These are phyloP conservation scores for Wilhelminamyces savonicus DNA, from an alignment of 805 yeast species.

Conservation along the genomic window DNA sequence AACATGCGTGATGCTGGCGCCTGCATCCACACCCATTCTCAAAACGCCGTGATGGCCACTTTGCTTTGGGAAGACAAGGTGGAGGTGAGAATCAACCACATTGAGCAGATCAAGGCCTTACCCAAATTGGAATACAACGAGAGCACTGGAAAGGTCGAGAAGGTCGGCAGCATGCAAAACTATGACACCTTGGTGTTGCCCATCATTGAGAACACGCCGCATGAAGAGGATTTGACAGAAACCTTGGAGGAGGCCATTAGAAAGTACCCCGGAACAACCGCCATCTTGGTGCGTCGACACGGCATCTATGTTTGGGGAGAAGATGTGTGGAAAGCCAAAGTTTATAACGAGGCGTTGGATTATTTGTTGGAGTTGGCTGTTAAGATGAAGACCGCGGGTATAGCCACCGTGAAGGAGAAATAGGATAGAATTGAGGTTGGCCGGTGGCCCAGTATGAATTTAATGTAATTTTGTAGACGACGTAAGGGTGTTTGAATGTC, in stretches of 20 bases:
- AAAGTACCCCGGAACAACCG: constrained; percentile 73
- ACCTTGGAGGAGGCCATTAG: constrained; percentile 56
- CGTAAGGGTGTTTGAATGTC: too few relatives aligned
- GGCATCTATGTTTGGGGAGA: constrained; percentile 98
- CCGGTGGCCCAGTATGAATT: too few relatives aligned
- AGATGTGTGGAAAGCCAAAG: constrained; percentile 85
- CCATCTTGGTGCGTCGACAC: constrained; percentile 86
- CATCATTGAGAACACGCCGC: constrained; percentile 85
- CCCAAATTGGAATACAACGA: constrained; percentile 44
- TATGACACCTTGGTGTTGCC: constrained; percentile 78
- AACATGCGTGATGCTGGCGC: constrained; percentile 74
- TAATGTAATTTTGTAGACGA: too few relatives aligned
- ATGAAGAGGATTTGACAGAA: constrained; percentile 75
- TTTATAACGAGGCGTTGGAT: constrained; percentile 89
- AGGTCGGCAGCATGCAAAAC: constrained; percentile 63
- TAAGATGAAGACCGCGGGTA: constrained; percentile 68
- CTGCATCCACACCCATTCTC: constrained; percentile 92
- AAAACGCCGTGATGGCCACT: constrained; percentile 77
- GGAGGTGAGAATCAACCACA: constrained; percentile 71
- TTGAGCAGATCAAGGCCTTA: constrained; percentile 90
- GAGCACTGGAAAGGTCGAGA: constrained; percentile 35
- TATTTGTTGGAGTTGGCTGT: constrained; percentile 80
- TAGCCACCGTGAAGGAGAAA: constrained; percentile 37
- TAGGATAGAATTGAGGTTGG: too few relatives aligned
- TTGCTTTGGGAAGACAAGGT: constrained; percentile 51